Evolutionary conservation across 148 eudicot genomes (phyloP).

Genomic region (Rhododendron henanense): DNA sequence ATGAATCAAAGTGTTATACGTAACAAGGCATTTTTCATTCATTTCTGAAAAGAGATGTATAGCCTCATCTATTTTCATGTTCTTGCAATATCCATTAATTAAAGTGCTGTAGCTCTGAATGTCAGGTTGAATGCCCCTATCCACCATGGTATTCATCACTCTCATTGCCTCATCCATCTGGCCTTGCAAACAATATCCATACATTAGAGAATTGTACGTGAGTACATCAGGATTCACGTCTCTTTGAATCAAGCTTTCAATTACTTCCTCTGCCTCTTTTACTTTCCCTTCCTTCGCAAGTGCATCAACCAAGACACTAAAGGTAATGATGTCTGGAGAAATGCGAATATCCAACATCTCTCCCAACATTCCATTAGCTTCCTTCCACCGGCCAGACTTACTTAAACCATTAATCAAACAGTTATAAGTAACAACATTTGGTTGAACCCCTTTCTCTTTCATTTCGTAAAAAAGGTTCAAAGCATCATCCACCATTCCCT

Average conservation of each 20-base stretch:
- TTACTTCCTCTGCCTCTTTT: too few species aligned
- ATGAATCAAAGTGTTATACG: not conserved
- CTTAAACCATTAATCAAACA: too few species aligned
- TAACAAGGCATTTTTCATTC: not conserved
- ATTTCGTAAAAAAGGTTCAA: too few species aligned
- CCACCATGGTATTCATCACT: not conserved
- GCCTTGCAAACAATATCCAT: not conserved
- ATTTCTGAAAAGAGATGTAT: not conserved
- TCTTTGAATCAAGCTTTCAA: not conserved
- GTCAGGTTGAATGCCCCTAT: not conserved
- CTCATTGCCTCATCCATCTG: not conserved
- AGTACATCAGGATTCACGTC: not conserved
- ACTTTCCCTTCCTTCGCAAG: too few species aligned
- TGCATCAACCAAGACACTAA: too few species aligned
- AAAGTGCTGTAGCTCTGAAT: not conserved
- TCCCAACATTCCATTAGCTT: too few species aligned
- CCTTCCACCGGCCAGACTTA: too few species aligned
- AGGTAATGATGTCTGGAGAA: too few species aligned
- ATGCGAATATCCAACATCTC: too few species aligned
- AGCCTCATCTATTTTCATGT: not conserved
- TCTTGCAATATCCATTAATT: not conserved
- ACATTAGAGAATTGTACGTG: constrained; percentile 1
- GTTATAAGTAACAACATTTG: too few species aligned
- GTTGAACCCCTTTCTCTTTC: too few species aligned
- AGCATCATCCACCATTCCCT: too few species aligned